A percentile compares a stretch with the other conserved stretches of the same genome.
Evolutionary conservation across 306 rosid genomes (phyloP).

Genomic region (Delonix regia): DNA sequence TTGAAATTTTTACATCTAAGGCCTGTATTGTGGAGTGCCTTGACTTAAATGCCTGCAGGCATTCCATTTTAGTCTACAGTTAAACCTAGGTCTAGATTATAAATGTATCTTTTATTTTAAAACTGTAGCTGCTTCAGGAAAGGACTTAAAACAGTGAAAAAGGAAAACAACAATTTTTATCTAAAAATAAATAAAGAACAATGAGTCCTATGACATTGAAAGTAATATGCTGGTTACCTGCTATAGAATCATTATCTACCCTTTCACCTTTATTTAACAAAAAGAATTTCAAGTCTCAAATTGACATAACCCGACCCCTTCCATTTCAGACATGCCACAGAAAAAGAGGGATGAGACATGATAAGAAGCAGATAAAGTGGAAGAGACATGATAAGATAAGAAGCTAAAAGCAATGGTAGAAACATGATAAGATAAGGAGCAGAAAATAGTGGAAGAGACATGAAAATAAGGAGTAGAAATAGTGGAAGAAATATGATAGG

Average conservation of each 20-base stretch:
- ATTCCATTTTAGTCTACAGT: neutral
- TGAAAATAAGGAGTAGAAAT: no score
- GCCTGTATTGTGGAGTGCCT: neutral
- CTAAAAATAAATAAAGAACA: no score
- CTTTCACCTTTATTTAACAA: neutral
- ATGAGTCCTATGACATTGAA: neutral
- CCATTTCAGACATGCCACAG: no score
- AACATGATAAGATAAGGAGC: no score
- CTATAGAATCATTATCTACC: neutral
- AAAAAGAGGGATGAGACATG: no score
- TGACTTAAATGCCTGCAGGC: neutral
- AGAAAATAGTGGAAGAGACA: no score
- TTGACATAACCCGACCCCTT: no score
- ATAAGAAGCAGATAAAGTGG: no score
- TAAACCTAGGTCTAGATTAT: neutral
- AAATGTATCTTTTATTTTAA: neutral
- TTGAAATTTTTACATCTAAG: neutral
- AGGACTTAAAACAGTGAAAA: neutral
- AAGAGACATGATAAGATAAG: no score
- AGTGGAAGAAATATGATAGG: no score
- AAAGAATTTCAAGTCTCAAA: neutral
- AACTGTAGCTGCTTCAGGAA: neutral
- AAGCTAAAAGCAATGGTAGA: no score
- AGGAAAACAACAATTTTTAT: neutral
- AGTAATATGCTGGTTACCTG: neutral